phyloP scores from a whole-genome alignment of 2,329 filamentous ascomycete species.

The Fusarium fujikuroi region DNA sequence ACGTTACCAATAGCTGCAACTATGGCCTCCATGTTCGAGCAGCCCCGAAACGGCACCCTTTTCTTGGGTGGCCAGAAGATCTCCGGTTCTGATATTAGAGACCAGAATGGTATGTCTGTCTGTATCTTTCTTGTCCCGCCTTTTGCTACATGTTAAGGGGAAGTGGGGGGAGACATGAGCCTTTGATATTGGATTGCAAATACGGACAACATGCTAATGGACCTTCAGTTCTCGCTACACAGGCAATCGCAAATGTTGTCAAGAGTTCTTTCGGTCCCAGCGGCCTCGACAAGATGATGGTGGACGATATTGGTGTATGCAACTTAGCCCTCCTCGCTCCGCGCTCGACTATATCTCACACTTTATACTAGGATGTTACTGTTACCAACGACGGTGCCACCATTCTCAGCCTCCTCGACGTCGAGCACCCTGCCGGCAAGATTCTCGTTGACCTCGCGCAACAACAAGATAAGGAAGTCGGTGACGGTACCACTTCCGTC shows the following conservation, averaged over 20 bases:
- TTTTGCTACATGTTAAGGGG: slow-evolving; percentile 40
- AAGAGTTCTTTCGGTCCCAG: slow-evolving; percentile 98
- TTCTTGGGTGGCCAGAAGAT: slow-evolving; percentile 99
- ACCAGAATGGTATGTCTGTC: slow-evolving; percentile 81
- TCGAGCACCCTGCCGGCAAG: slow-evolving; percentile 98
- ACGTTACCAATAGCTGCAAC: slow-evolving; percentile 44
- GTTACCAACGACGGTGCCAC: slow-evolving; percentile 99
- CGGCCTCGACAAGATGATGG: slow-evolving; percentile 99
- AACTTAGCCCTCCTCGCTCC: slow-evolving; percentile 30
- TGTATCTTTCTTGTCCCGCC: slow-evolving; percentile 39
- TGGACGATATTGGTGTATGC: slow-evolving; percentile 95
- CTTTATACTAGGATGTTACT: slow-evolving; percentile 80
- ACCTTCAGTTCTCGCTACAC: slow-evolving; percentile 83
- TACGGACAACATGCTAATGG: slow-evolving; percentile 29
- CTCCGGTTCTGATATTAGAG: slow-evolving; percentile 93
- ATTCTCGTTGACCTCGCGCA: slow-evolving; percentile 97
- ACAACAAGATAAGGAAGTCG: slow-evolving; percentile 98
- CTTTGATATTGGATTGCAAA: slow-evolving; percentile 30
- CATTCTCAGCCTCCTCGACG: slow-evolving; percentile 92
- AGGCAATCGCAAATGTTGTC: slow-evolving; percentile 98
- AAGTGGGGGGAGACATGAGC: slow-evolving; percentile 36
- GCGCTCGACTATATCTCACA: slow-evolving; percentile 35
- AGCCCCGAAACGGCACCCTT: slow-evolving; percentile 92
- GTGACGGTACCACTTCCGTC: slow-evolving; percentile 97
- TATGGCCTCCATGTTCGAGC: slow-evolving; percentile 97